Base-by-base conservation (phyloP, 2,329 filamentous ascomycete genomes). In the Neophaeococcomyces aloes region DNA sequence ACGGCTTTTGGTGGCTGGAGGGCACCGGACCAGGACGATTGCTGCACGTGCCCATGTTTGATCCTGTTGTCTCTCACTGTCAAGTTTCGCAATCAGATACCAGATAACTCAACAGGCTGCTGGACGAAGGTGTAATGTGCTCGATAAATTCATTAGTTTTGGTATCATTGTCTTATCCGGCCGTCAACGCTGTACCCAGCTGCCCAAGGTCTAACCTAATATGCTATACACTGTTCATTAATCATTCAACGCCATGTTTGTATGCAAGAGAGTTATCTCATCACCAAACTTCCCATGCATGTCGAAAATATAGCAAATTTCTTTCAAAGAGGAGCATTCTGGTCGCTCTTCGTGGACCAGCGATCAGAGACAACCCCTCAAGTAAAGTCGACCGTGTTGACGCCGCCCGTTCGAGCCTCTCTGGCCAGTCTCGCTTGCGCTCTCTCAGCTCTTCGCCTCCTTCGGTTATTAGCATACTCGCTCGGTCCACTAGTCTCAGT, bases 381-480 rank as follows among this genome's bases (percentile, higher is more conserved):
- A 17, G 49, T 53, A 44, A 55, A 55, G 15, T 55, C 48, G 6
- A 55, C 53, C 1, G 48, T 53, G 18, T 48, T 50, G n/a, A 7
- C 7, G 11, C 39, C 45, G 29, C 60, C 57, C 33, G 58, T 29
- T 47, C 29, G 52, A 18, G 49, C 62, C 45, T 63, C 65, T 56
- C 67, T 62, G 40, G 70, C 70, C 48, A 67, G 60, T 39, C 61
- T 59, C 17, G 65, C 62, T 29, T 67, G 61, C 31, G 67, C 67
- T 53, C 73, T 59, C 55, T 76, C 72, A 13, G 72, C 73, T 42
- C 73, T 63, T 55, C 73, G 62, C 46, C 73, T 60, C 44, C 69
- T 59, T 37, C 73, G 64, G 53, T 75, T 75, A 47, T 66, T 72
- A 1, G 71, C 73, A 52, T 74, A 75, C 45, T 71, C 63, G 13